Evolutionary conservation across 495 filamentous ascomycete genomes (phyloP).

Genomic region (Trichoderma gamsii): DNA sequence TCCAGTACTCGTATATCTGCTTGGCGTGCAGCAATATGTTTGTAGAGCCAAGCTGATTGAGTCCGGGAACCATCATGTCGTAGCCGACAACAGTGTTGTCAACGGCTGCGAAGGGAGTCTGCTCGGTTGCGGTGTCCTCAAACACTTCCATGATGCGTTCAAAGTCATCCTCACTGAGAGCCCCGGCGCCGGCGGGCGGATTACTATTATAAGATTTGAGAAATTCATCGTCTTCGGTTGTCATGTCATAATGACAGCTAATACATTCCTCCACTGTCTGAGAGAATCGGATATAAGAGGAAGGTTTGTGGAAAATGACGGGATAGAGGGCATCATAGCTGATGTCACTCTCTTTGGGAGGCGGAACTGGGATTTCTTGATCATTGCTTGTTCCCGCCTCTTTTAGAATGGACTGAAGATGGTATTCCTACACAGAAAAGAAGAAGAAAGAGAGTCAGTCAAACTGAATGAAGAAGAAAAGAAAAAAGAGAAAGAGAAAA

Average conservation of each 20-base stretch:
- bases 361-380: conserved; percentile 81
- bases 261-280: conserved; percentile 94
- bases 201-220: conserved; percentile 79
- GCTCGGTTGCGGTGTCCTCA: conserved; percentile 72
- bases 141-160: conserved; percentile 93
- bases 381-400: conserved; percentile 62
- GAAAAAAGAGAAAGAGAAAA: conserved; percentile 7
- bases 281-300: conserved; percentile 94
- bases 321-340: conserved; percentile 87
- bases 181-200: conserved; percentile 47
- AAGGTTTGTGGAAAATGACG: conserved; percentile 68
- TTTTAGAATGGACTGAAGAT: conserved; percentile 89
- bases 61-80: conserved; percentile 69
- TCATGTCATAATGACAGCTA: conserved; percentile 82
- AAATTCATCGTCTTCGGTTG: conserved; percentile 77
- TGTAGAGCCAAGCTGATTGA: conserved; percentile 58
- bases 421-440: conserved; percentile 70
- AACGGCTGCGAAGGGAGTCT: conserved; percentile 82
- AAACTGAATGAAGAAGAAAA: conserved; percentile 13
- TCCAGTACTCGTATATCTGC: conserved; percentile 90
- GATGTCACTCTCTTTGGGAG: conserved; percentile 65
- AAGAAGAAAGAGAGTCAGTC: conserved; percentile 24
- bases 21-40: conserved; percentile 69
- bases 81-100: conserved; percentile 77
- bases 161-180: conserved; percentile 82